Base-by-base conservation (phyloP, 2,329 filamentous ascomycete genomes). In the Byssoonygena ceratinophila region DNA sequence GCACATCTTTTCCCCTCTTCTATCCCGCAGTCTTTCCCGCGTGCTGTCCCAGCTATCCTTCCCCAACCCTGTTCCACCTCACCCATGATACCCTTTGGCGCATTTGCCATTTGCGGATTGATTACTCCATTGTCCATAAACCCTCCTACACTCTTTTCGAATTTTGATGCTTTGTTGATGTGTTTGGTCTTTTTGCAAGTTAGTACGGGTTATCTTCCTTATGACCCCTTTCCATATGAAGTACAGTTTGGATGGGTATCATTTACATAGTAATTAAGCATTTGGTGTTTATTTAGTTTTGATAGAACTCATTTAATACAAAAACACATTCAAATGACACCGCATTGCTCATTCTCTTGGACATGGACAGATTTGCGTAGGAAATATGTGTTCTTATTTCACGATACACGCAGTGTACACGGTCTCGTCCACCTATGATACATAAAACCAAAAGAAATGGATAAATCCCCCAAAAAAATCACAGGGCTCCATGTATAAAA, bases 51-150 rank as follows among this genome's bases (percentile, higher is more conserved):
- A n/a, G n/a, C n/a, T 25, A 46, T n/a, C 25, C n/a, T 32, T 46
- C 12, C 2, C 16, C 16, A 7, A 9, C 4, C 23, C 11, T 32
- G 9, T 23, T 23, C 18, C 23, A 23, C 44, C 31, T 16, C 29
- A 18, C 23, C 29, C 18, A 36, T 34, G 44, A 46, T 46, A 46
- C 40, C 44, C 44, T 29, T 23, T 46, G 18, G 23, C 44, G 36
- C 32, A 29, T 22, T 36, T 11, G 31, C 16, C 16, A 9, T 46
- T 18, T 12, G 44, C 8, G 18, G 16, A 29, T 36, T 46, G 20
- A 29, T 34, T 18, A 34, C 27, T 46, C 18, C 29, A 20, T 2
- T 46, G 31, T 46, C 31, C 7, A 45, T 45, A 31, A 20, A 8
- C 7, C 20, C 36, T 46, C 5, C 23, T 23, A 14, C 31, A 32